Evolutionary conservation across 176 grass and related monocot species (phyloP), one percentile per base, ranked within the genome.

Genomic region (Poa pratensis): DNA sequence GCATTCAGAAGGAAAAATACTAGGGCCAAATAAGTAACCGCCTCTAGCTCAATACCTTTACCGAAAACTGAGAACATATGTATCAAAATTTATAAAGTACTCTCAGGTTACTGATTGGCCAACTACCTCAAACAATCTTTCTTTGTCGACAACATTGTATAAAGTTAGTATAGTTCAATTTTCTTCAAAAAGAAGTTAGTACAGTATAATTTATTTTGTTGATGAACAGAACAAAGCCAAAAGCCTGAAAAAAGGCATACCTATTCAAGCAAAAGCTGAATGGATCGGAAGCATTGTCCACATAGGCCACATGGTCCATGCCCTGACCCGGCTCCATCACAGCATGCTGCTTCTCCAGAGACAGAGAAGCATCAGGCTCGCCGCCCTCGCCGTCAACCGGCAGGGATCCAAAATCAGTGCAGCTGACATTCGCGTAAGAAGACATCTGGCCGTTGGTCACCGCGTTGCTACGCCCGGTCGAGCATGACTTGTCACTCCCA

Each of bases 191-290:
- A 73, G 18, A 7, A 52, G 27, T 78, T 78, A 35, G 2, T 9
- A n/a, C n/a, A n/a, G n/a, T n/a, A 24, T 18, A 64, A 72, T 75
- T 16, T 45, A 79, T 42, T 9, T 82, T 35, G 9, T 19, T 81
- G 73, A 22, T 39, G 18, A 55, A 82, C 1, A 75, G 18, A 55
- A 82, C 1, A 75, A 76, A 80, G 35, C n/a, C 84, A 8, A 46
- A 82, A 77, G 49, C 43, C 50, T 53, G 26, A 49, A 23, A 23
- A 80, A 75, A 82, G 46, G 8, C 20, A 68, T 90, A 99, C 93
- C 93, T 94, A 81, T 98, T 91, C 69, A 89, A 91, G 72, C 91
- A 92, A 94, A 91, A 92, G 50, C 78, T 84, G 80, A 91, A 92
- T 65, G 61, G 81, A 80, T 93, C 75, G 3, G 78, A 87, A 28